Conservation (phyloP, 2,329 filamentous ascomycete genomes). For the Venturia oleaginea region DNA sequence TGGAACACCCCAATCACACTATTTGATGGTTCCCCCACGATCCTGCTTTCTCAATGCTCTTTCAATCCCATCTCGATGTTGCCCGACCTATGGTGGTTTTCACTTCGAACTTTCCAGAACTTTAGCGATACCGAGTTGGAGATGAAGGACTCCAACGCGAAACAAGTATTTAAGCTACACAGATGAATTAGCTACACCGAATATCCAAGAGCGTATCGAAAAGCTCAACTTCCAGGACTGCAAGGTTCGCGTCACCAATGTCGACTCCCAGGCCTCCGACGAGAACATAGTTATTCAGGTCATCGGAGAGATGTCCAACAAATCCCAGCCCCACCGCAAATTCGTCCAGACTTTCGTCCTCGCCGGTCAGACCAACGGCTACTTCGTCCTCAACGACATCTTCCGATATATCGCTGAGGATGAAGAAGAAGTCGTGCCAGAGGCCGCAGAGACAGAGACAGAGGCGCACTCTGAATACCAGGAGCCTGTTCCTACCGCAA, state of each 20-base stretch:
- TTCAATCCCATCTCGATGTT: neutral
- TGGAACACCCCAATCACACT: neutral
- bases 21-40: neutral
- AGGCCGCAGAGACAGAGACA: constrained; percentile 24
- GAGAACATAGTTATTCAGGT: constrained; percentile 96
- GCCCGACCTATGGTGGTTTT: neutral
- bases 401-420: constrained; percentile 87
- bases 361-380: constrained; percentile 89
- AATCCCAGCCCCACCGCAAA: constrained; percentile 81
- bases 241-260: constrained; percentile 97
- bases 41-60: neutral
- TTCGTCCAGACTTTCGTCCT: constrained; percentile 98
- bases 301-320: constrained; percentile 96
- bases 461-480: constrained; percentile 28
- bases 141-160: neutral
- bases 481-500: constrained; percentile 29
- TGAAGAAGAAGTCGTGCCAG: constrained; percentile 32
- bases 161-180: too few relatives aligned
- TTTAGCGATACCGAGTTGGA: neutral
- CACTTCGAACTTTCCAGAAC: neutral
- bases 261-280: constrained; percentile 88
- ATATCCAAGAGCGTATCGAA: constrained; percentile 92
- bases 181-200: too few relatives aligned
- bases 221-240: constrained; percentile 89
- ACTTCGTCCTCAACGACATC: constrained; percentile 98